Base-by-base conservation (phyloP, 2,329 filamentous ascomycete species). In the Pseudohalonectria lignicola region DNA sequence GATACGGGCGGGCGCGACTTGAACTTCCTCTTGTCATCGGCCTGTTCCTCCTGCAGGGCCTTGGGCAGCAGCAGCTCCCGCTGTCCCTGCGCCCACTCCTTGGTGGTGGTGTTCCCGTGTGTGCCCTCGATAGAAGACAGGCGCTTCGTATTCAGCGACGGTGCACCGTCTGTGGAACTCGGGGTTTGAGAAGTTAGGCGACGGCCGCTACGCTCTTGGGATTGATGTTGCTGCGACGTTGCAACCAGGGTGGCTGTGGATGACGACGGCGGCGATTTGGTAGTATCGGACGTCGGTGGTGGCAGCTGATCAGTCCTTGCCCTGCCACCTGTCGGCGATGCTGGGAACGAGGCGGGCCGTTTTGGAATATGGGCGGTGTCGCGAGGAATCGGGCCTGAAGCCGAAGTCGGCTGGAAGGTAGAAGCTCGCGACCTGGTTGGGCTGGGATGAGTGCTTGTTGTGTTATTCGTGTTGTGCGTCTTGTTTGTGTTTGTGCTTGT, bases 1-100 rank as follows among this genome's bases (percentile, higher is more conserved):
- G 71, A 74, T 41, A 70, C 55, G 17, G 70, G 70, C 31, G 64
- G 65, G 52, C 70, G 57, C 56, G 61, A 52, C 53, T 60, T 42
- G 46, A 55, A 52, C 53, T 50, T 50, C 53, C 62, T 64, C 52
- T 58, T 66, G 41, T 73, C 72, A 66, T 74, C 65, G 40, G 67
- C 52, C 40, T 59, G 52, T 32, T 56, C 62, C 33, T 56, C 51
- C 41, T 64, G 57, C 31, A 66, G 47, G 15, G 63, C 52, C 47
- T 67, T 71, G 45, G 65, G 63, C 38, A 66, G 51, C 36, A 68
- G 50, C 40, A 70, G 53, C 47, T 71, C 67, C 37, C 65, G 64
- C 50, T 67, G 68, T 39, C 62, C 65, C 26, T 59, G 59, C 39
- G 53, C 49, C 49, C 51, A 54, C 33, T 61, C 57, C 42, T 54